Percentiles rank a stretch among this genome's conserved stretches.
These are phyloP conservation scores for Coniochaeta sp. DNA, from an alignment of 2,329 filamentous ascomycete genomes.

Conservation along the genomic window DNA sequence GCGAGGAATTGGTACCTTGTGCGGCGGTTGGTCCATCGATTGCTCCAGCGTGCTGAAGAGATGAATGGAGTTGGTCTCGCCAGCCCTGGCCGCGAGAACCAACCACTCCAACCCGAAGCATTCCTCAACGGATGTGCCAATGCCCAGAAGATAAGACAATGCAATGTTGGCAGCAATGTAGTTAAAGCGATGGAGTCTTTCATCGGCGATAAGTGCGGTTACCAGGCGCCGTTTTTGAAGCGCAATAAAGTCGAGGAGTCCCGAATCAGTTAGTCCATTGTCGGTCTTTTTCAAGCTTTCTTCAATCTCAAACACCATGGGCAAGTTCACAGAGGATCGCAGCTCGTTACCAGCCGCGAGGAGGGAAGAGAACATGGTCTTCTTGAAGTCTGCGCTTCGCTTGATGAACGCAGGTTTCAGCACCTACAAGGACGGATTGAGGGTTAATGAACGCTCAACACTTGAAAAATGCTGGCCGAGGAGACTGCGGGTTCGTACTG, in stretches of 20 bases:
- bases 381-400: background rate
- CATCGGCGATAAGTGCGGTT: background rate
- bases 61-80: background rate
- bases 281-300: background rate
- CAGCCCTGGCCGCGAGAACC: background rate
- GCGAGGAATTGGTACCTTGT: background rate
- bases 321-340: background rate
- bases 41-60: background rate
- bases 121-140: background rate
- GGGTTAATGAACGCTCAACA: too few relatives aligned
- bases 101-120: background rate
- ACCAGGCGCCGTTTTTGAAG: background rate
- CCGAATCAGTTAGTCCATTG: background rate
- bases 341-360: background rate
- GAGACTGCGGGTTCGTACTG: background rate
- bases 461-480: too few relatives aligned
- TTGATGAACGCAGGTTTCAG: background rate
- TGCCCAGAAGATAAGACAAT: background rate
- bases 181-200: background rate
- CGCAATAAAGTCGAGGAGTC: background rate
- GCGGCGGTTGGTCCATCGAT: background rate
- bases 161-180: background rate
- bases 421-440: background rate
- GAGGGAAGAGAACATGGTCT: background rate
- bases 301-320: background rate